phyloP scores from a whole-genome alignment of 352 stramenopile species.

The Phytopythium sindhum region DNA sequence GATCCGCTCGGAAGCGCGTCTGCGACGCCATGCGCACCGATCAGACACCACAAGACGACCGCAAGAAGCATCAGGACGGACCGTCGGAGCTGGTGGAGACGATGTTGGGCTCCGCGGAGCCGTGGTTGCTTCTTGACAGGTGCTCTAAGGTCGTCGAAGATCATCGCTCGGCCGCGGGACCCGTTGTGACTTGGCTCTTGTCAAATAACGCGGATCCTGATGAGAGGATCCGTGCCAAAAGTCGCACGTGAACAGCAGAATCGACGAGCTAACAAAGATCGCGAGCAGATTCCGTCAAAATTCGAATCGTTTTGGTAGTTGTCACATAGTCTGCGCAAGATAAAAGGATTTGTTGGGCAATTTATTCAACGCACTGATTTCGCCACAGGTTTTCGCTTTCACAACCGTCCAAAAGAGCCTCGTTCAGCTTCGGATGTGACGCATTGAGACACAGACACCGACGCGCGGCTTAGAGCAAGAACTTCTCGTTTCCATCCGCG shows the following conservation, averaged over 20 bases:
- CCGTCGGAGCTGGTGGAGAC: background rate
- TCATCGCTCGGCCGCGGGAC: background rate
- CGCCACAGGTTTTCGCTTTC: background rate
- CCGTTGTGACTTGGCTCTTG: background rate
- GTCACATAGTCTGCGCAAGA: background rate
- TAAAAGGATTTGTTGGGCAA: background rate
- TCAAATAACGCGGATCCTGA: background rate
- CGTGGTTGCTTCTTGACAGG: background rate
- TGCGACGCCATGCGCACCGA: background rate
- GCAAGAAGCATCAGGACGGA: background rate
- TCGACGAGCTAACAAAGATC: background rate
- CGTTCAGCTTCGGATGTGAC: background rate
- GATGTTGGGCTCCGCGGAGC: background rate
- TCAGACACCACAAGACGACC: background rate
- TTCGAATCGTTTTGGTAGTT: background rate
- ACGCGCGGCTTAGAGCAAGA: conserved; percentile 20
- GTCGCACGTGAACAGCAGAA: background rate
- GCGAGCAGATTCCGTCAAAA: background rate
- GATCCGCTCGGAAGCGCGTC: background rate
- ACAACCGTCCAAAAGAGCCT: background rate
- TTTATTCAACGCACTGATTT: background rate
- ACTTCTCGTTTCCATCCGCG: conserved; percentile 30
- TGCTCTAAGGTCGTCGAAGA: background rate
- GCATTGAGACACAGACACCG: background rate
- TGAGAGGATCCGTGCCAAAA: background rate